Base-by-base conservation (phyloP, 1,284 basidiomycete species). In the Ganoderma boninense region DNA sequence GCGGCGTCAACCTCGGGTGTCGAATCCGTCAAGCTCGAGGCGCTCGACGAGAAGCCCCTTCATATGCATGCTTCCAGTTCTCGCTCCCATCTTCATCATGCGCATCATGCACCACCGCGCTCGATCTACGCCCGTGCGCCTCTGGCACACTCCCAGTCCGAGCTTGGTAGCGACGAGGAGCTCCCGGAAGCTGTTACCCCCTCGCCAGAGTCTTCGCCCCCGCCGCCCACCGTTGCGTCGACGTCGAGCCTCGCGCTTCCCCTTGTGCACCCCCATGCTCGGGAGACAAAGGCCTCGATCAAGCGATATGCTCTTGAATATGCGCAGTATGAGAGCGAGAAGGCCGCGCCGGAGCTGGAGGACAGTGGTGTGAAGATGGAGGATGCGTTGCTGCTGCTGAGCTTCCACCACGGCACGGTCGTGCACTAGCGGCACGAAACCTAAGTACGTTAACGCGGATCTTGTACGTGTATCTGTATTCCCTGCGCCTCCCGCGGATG, bases 111-210 rank as follows among this genome's bases (percentile, higher is more conserved):
- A 10, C 46, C 20, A 7, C 74, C 64, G 49, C 74, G 69, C 23
- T 69, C 76, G n/a, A 68, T 77, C 65, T 79, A 78, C 69, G 70
- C 75, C 32, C 76, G 77, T 46, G 69, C 70, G 38, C 68, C 73
- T 7, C 69, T 75, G 44, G 68, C 77, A 10, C 77, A 76, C 43
- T 78, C 79, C 29, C 84, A 85, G 68, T 88, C 87, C 40, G 87
- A 87, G 75, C 80, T 84, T 70, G 86, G 86, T 65, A 91, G 90
- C 77, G 90, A 92, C 72, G 81, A 81, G 71, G 90, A 92, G 63
- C 86, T 86, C 69, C 89, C 90, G 71, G 92, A 93, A 77, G 90
- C 90, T 20, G 87, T 92, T 38, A 93, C 92, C 0, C 92, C 91
- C 14, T 88, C 88, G 6, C 89, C 90, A 13, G 86, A 86, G 65